phyloP scores from a whole-genome alignment of 164 flowering plant species.

The Amborella trichopoda region DNA sequence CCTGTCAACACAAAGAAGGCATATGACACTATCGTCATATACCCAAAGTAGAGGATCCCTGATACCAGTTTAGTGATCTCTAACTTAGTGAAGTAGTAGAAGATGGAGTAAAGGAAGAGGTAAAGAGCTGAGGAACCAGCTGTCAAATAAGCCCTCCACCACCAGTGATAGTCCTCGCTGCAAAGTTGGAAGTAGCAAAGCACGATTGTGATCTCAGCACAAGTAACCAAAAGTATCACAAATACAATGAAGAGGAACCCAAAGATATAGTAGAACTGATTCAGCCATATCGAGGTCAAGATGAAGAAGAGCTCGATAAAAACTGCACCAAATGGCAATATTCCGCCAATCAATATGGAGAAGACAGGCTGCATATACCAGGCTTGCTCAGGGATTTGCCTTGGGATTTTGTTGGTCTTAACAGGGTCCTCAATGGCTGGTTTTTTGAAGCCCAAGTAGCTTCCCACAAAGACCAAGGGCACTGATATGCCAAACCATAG shows the following conservation, averaged over 20 bases:
- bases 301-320: constrained; percentile 59
- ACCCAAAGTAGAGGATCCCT: constrained; percentile 72
- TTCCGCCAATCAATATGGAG: constrained; percentile 45
- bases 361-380: constrained; percentile 53
- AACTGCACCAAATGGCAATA: constrained; percentile 48
- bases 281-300: constrained; percentile 57
- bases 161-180: constrained; percentile 85
- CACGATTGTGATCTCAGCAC: constrained; percentile 77
- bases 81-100: constrained; percentile 77
- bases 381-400: constrained; percentile 49
- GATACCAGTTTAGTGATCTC: constrained; percentile 72
- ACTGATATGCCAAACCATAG: constrained; percentile 37
- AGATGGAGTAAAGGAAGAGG: constrained; percentile 68
- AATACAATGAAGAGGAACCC: constrained; percentile 89
- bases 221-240: constrained; percentile 68
- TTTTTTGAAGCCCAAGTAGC: constrained; percentile 32
- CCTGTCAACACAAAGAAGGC: constrained; percentile 84
- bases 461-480: constrained; percentile 28
- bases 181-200: constrained; percentile 89
- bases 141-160: constrained; percentile 87
- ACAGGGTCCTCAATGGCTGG: constrained; percentile 35
- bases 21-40: constrained; percentile 63
- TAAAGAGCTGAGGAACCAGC: constrained; percentile 83
- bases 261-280: constrained; percentile 90
- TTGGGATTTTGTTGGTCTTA: constrained; percentile 46